These are phyloP conservation scores for Sclerotinia trifoliorum DNA, from an alignment of 2,329 filamentous ascomycete species.

Conservation along the genomic window DNA sequence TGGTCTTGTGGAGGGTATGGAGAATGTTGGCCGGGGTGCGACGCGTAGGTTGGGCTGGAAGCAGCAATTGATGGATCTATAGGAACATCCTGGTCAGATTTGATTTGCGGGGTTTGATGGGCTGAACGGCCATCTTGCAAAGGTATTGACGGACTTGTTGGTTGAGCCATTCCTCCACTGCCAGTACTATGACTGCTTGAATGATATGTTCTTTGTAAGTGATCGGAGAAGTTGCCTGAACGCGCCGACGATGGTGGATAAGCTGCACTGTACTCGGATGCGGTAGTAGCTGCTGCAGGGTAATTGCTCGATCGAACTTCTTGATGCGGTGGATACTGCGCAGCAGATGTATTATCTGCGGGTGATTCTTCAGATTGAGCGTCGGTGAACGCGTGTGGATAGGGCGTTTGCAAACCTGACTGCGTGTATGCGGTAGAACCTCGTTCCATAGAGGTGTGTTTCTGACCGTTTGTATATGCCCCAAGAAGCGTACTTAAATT, in stretches of 20 bases:
- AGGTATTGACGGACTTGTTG: conserved; percentile 96
- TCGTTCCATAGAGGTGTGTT: conserved; percentile 54
- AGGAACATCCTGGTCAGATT: conserved; percentile 95
- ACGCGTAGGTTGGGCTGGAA: conserved; percentile 86
- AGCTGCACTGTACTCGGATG: conserved; percentile 76
- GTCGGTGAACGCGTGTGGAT: conserved; percentile 63
- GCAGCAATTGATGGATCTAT: conserved; percentile 98
- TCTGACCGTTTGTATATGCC: conserved; percentile 32
- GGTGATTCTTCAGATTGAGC: conserved; percentile 78
- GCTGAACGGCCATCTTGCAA: conserved; percentile 70
- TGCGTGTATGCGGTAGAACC: conserved; percentile 75
- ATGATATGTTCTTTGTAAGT: conserved; percentile 82
- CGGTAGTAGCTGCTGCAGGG: conserved; percentile 74
- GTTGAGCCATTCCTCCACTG: conserved; percentile 93
- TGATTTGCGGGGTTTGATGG: conserved; percentile 74
- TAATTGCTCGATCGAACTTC: conserved; percentile 63
- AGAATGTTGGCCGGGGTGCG: conserved; percentile 71
- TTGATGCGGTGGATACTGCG: conserved; percentile 80
- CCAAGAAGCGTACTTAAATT: conserved; percentile 38
- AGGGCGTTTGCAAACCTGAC: conserved; percentile 81
- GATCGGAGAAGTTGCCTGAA: conserved; percentile 82
- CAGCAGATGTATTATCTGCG: conserved; percentile 91
- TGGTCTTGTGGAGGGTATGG: conserved; percentile 84
- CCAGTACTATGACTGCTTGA: conserved; percentile 71
- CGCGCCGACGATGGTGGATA: conserved; percentile 72